Base-by-base conservation (phyloP, 1,139 yeast genomes). In the Spathaspora sp. region DNA sequence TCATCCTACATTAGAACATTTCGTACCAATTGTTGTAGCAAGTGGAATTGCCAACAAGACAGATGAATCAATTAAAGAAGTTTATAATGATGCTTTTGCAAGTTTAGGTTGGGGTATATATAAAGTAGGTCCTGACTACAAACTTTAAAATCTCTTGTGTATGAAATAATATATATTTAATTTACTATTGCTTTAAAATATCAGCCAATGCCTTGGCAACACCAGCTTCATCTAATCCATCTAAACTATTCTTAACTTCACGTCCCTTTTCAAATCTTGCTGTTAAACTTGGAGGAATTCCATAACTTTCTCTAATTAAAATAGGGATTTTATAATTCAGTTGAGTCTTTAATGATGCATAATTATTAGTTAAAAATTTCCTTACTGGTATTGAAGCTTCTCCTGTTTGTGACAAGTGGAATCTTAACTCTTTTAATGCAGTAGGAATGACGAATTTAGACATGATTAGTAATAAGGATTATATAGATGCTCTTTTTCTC, bases 1-100 rank as follows among this genome's bases (percentile, higher is more conserved):
- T 0, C 95, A 87, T 62, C 95, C 95, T 6, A 80, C 89, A 0
- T 67, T 81, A 42, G 95, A 87, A 52, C 95, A 87, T 61, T 79
- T 86, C 49, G 64, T 82, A 53, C 95, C 95, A 0, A 57, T 84
- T 3, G 80, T 82, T 27, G 88, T 82, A 39, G 90, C 84, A 2
- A 72, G 81, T 9, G 93, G 91, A 11, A 74, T 84, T 17, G 72
- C 80, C 13, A 54, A 56, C 41, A 65, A 65, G 2, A 51, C 60
- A 4, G 48, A 53, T n/a, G 67, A 70, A 38, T 47, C 47, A 1
- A 74, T 74, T 15, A 66, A 68, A 46, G 80, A 78, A 50, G 46
- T 83, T 24, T 82, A 80, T 57, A 69, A 72, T 40, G 70, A 60
- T 24, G 78, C 65, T 2, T 49, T 58, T 11, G 68, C 68, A 0